Percentiles rank a stretch among this genome's conserved stretches.
These are phyloP conservation scores for Hansfordia pulvinata DNA, from an alignment of 2,329 filamentous ascomycete genomes.

Conservation along the genomic window DNA sequence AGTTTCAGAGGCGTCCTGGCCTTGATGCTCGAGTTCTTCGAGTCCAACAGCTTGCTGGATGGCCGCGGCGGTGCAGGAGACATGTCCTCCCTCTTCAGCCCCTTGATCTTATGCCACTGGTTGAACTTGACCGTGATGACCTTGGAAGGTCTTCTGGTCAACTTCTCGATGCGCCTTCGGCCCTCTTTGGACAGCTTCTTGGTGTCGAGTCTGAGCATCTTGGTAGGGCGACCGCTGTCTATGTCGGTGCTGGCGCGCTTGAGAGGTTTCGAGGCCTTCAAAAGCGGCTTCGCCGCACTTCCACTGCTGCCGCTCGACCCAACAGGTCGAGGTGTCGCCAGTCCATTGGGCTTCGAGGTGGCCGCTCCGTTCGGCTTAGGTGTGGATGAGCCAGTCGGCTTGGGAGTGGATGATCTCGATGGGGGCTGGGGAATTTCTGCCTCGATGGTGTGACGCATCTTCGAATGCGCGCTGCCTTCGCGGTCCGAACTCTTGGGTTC, in stretches of 20 bases:
- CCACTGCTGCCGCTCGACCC: slow-evolving; percentile 1
- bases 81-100: slow-evolving; percentile 10
- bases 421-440: not conserved
- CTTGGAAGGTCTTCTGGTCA: slow-evolving; percentile 9
- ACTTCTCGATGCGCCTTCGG: too few species aligned
- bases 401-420: not conserved
- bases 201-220: slow-evolving; percentile 18
- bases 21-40: not conserved
- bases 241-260: slow-evolving; percentile 16
- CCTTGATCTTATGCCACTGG: slow-evolving; percentile 12
- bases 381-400: not conserved
- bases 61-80: slow-evolving; percentile 4
- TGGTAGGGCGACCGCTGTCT: slow-evolving; percentile 13
- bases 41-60: not conserved
- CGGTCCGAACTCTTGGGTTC: too few species aligned
- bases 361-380: slow-evolving; percentile 3
- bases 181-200: slow-evolving; percentile 11
- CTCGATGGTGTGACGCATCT: too few species aligned
- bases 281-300: slow-evolving; percentile 1
- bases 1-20: too few species aligned
- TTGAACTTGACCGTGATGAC: slow-evolving; percentile 15
- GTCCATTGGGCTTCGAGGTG: not conserved
- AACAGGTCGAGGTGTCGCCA: not conserved
- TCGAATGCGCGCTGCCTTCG: too few species aligned
- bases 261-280: slow-evolving; percentile 2